Evolutionary conservation across 345 rosid species (phyloP).

Genomic region (Brassica rapa): DNA sequence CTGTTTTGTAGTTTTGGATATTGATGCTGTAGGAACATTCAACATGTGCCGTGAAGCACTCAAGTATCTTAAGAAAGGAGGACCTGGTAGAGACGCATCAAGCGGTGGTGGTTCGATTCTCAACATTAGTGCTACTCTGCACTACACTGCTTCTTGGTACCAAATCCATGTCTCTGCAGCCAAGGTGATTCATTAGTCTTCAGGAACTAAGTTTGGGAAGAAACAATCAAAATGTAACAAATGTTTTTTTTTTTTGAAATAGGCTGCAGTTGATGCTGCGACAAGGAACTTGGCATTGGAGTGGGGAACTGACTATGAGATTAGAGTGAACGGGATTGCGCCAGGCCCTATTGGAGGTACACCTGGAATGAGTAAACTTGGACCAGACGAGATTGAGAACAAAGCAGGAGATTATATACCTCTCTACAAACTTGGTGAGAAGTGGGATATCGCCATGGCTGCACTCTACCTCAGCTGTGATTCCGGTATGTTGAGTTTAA

Average conservation of each 20-base stretch:
- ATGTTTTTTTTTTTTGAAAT: conserved; percentile 14
- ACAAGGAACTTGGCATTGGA: conserved; percentile 79
- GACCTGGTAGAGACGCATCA: conserved; percentile 49
- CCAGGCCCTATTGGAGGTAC: conserved; percentile 82
- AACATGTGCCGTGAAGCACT: conserved; percentile 72
- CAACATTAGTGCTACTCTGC: conserved; percentile 80
- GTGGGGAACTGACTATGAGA: conserved; percentile 72
- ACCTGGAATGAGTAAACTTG: conserved; percentile 81
- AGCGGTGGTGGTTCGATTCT: conserved; percentile 53
- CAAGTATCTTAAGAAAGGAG: conserved; percentile 73
- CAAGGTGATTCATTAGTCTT: conserved; percentile 48
- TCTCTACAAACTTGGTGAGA: conserved; percentile 65
- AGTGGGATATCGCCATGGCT: conserved; percentile 91
- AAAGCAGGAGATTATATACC: conserved; percentile 49
- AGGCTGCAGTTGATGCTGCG: conserved; percentile 80
- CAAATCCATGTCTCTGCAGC: conserved; percentile 89
- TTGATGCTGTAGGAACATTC: conserved; percentile 81
- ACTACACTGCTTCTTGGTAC: conserved; percentile 79
- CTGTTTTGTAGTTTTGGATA: conserved; percentile 63
- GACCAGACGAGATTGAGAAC: conserved; percentile 60
- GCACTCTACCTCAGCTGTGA: conserved; percentile 68
- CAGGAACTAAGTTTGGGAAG: background rate
- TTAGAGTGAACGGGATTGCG: conserved; percentile 66
- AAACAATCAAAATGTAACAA: background rate
- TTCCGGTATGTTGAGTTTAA: conserved; percentile 50